Conservation (phyloP, 306 rosid genomes). For the Begonia fuchsioides region DNA sequence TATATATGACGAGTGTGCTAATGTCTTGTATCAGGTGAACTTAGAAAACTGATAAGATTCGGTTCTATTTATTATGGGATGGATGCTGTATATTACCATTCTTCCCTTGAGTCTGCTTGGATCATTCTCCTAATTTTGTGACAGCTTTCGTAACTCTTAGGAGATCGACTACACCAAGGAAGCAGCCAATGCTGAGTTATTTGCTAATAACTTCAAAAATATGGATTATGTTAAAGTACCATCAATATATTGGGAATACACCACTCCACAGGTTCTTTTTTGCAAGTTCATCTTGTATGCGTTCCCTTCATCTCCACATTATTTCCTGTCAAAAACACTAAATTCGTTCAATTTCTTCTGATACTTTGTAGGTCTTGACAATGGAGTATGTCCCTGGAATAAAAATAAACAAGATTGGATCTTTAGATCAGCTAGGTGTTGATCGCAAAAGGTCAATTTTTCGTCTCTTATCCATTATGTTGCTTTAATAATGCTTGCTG, state of each 20-base stretch:
- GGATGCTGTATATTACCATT: no score
- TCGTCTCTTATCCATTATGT: conserved; percentile 9
- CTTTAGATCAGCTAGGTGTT: conserved; percentile 90
- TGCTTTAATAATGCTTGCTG: not conserved
- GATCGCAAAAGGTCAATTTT: conserved; percentile 60
- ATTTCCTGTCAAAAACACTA: conserved; percentile 1
- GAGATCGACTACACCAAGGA: conserved; percentile 99
- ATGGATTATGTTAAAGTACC: conserved; percentile 91
- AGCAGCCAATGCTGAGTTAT: conserved; percentile 81
- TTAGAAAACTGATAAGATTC: no score
- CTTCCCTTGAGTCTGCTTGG: no score
- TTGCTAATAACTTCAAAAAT: conserved; percentile 73
- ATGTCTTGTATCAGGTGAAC: conserved; percentile 75
- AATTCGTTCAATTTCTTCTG: conserved; percentile 3
- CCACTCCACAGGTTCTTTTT: conserved; percentile 73
- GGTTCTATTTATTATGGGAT: no score
- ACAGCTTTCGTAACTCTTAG: conserved; percentile 24
- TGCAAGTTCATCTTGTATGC: conserved; percentile 2
- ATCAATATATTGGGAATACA: conserved; percentile 71
- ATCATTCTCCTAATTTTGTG: no score
- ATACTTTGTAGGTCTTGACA: conserved; percentile 59
- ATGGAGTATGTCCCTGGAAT: conserved; percentile 99
- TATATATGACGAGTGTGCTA: conserved; percentile 95
- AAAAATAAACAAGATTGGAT: conserved; percentile 87
- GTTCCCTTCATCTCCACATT: not conserved